phyloP scores from a whole-genome alignment of 257 asterid species.

The Ehretia macrophylla region DNA sequence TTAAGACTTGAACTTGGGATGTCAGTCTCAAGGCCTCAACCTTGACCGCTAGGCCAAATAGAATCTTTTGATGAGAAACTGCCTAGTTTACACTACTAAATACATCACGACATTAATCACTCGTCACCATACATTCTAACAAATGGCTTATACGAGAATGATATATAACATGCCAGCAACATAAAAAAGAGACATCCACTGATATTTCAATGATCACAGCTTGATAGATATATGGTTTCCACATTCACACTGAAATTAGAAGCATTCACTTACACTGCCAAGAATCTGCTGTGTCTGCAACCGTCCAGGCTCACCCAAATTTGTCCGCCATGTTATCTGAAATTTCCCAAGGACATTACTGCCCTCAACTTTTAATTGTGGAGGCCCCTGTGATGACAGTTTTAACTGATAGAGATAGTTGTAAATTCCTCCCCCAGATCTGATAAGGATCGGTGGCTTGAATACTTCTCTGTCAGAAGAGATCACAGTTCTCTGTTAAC shows the following conservation, averaged over 20 bases:
- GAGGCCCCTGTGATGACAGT: conserved; percentile 52
- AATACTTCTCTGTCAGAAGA: conserved; percentile 53
- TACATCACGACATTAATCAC: no score
- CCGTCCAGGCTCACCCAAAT: conserved; percentile 99
- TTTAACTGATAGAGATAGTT: conserved; percentile 86
- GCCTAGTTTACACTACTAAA: no score
- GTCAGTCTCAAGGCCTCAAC: no score
- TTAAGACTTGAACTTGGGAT: no score
- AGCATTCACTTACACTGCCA: conserved; percentile 67
- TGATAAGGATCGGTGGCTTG: conserved; percentile 74
- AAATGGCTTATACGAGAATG: no score
- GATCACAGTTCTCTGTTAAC: conserved; percentile 6
- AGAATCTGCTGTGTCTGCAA: conserved; percentile 94
- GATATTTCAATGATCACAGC: no score
- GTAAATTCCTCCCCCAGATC: conserved; percentile 88
- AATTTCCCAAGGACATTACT: conserved; percentile 91
- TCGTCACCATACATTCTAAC: no score
- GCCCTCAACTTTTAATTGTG: conserved; percentile 69
- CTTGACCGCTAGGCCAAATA: no score
- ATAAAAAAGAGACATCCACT: not conserved
- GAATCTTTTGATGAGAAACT: no score
- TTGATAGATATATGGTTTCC: no score
- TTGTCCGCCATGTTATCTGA: conserved; percentile 99
- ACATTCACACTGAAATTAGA: not conserved
- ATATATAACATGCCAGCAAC: not conserved